Evolutionary conservation across 805 yeast species (phyloP).

Genomic region (Metschnikowia rubicola): DNA sequence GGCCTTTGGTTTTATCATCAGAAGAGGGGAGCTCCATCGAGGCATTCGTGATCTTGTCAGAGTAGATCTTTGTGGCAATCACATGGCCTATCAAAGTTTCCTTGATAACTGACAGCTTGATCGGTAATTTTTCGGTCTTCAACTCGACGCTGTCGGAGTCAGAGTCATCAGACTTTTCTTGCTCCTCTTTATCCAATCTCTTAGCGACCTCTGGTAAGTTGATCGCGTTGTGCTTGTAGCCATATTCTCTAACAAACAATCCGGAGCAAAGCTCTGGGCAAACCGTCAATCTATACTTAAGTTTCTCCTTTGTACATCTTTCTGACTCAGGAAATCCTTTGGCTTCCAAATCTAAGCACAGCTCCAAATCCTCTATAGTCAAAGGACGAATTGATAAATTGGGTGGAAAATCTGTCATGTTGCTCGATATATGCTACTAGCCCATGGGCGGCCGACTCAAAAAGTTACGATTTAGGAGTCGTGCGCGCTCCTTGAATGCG

Average conservation of each 20-base stretch:
- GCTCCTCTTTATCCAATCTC: slow-evolving; percentile 26
- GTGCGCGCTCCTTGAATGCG: slow-evolving; percentile 6
- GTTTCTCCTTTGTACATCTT: slow-evolving; percentile 61
- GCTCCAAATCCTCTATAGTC: slow-evolving; percentile 53
- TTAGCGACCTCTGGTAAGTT: slow-evolving; percentile 41
- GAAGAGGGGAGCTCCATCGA: slow-evolving; percentile 58
- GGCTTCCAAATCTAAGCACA: slow-evolving; percentile 58
- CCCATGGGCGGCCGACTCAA: not conserved
- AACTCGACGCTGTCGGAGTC: slow-evolving; percentile 22
- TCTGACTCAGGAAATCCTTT: slow-evolving; percentile 69
- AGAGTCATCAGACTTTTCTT: slow-evolving; percentile 11
- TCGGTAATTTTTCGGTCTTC: slow-evolving; percentile 40
- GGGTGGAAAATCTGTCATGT: slow-evolving; percentile 45
- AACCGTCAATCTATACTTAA: slow-evolving; percentile 62
- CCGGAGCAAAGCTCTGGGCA: slow-evolving; percentile 95
- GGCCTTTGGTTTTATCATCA: slow-evolving; percentile 46
- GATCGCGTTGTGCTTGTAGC: slow-evolving; percentile 39
- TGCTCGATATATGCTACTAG: not conserved
- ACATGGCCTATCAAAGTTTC: slow-evolving; percentile 79
- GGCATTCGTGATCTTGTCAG: slow-evolving; percentile 49
- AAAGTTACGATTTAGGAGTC: slow-evolving; percentile 2
- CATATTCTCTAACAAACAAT: slow-evolving; percentile 71
- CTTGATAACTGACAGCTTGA: slow-evolving; percentile 46
- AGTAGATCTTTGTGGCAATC: slow-evolving; percentile 66
- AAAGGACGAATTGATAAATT: slow-evolving; percentile 35